Conservation (phyloP, 495 filamentous ascomycete species). For the Extremus antarcticus region DNA sequence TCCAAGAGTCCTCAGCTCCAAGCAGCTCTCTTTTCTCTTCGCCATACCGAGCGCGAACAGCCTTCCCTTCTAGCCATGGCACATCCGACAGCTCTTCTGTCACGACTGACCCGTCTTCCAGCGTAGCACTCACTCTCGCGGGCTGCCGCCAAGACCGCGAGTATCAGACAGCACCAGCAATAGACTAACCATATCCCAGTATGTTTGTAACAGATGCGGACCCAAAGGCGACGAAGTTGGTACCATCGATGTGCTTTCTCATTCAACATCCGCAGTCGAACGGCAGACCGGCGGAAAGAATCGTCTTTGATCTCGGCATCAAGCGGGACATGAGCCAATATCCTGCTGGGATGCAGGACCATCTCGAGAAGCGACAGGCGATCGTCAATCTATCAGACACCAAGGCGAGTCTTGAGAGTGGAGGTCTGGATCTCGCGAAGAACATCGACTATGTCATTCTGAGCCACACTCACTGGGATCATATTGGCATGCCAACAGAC, state of each 20-base stretch:
- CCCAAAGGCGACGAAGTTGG: conserved; percentile 22
- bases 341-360: not conserved
- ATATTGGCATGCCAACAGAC: conserved; percentile 34
- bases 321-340: conserved; percentile 1
- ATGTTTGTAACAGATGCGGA: conserved; percentile 31
- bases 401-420: not conserved
- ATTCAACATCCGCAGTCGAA: conserved; percentile 19
- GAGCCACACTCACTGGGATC: conserved; percentile 24
- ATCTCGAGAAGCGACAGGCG: not conserved
- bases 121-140: not conserved
- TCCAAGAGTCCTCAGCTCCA: not conserved
- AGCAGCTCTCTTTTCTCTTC: not conserved
- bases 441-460: conserved; percentile 1
- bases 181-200: not conserved
- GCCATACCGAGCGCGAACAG: not conserved
- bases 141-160: conserved; percentile 1
- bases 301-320: conserved; percentile 2
- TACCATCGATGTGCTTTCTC: conserved; percentile 34
- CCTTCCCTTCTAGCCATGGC: not conserved
- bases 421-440: conserved; percentile 1
- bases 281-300: not conserved
- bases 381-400: not conserved
- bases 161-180: not conserved
- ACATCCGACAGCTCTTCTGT: not conserved
- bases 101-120: not conserved